Evolutionary conservation across 257 asterid genomes (phyloP).

Genomic region (Buddleja alternifolia): DNA sequence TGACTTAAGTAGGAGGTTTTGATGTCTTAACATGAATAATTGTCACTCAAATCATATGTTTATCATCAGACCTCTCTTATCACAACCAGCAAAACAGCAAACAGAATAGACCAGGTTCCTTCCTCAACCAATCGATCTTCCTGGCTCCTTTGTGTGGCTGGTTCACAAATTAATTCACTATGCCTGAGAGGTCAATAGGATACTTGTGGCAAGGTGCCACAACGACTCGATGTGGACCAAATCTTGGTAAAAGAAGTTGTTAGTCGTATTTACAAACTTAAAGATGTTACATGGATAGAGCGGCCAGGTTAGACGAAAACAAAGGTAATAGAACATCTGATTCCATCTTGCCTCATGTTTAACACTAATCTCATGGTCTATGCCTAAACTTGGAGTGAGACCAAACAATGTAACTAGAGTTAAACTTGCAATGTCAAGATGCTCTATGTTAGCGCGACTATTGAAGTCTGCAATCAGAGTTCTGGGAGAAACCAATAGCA

Average conservation of each 20-base stretch:
- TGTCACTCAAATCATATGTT: not conserved
- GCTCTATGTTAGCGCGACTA: not conserved
- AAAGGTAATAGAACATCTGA: not conserved
- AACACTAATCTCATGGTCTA: slow-evolving; percentile 19
- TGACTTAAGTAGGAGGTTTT: not conserved
- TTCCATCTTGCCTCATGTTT: slow-evolving; percentile 11
- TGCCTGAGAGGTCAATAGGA: no score
- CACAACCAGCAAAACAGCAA: no score
- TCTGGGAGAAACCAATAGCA: not conserved
- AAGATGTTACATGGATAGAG: no score
- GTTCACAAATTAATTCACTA: not conserved
- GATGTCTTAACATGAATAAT: not conserved
- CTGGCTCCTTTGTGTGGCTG: not conserved
- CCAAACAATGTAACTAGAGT: slow-evolving; percentile 10
- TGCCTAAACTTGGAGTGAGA: slow-evolving; percentile 9
- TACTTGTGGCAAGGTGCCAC: not conserved
- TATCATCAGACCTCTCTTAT: no score
- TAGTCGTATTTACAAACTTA: no score
- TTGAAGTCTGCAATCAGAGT: not conserved
- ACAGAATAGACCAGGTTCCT: no score
- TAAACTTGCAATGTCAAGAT: slow-evolving; percentile 25
- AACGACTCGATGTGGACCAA: not conserved
- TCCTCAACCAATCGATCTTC: slow-evolving; percentile 2
- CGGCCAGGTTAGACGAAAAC: slow-evolving; percentile 1
- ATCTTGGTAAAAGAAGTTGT: not conserved